Evolutionary conservation across 441 rosid species (phyloP), one percentile per base, ranked within the genome.

Genomic region (Pelargonium australe): DNA sequence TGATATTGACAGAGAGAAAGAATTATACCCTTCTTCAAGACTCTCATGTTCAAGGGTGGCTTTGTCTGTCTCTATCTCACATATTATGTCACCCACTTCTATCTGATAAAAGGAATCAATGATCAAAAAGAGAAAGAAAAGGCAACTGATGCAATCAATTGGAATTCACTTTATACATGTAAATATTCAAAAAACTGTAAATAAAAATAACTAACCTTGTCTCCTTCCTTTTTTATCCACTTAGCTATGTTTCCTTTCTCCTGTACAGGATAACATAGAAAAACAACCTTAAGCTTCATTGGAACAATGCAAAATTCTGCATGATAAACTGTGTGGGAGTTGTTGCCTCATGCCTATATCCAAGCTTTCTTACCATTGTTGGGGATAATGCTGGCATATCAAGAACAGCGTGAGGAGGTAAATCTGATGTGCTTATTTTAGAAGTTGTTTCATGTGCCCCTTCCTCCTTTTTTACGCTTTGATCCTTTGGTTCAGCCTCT

Each of bases 331-430:
- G 68, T 11, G 68, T 68, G 67, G 61, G 12, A 69, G 66, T 60
- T 60, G 14, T 51, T n/a, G 44, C 62, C 70, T 76, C 49, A 73
- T 70, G 66, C 70, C 72, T 34, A 63, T 20, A 47, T 63, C 69
- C 69, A 47, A 64, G 62, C 63, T 69, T 69, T 28, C 78, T 71
- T 79, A 91, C 99, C 99, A 95, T 95, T 73, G 99, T 95, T 61
- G 99, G 99, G 71, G 99, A 95, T 73, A 95, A 86, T 73, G 99
- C 97, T 68, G 97, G 99, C 99, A 95, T 91, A 78, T 72, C 96
- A 76, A 95, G 76, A 79, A 95, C 83, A 74, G 85, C 67, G 51
- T 87, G 96, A 73, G 97, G 95, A 23, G 97, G 96, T 70, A 90
- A 91, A 69, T 85, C 81, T 8, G 86, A 84, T 55, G 79, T 49